These are phyloP conservation scores for Backusella psychrophila DNA, from an alignment of 192 early-diverging fungal species.

Conservation along the genomic window DNA sequence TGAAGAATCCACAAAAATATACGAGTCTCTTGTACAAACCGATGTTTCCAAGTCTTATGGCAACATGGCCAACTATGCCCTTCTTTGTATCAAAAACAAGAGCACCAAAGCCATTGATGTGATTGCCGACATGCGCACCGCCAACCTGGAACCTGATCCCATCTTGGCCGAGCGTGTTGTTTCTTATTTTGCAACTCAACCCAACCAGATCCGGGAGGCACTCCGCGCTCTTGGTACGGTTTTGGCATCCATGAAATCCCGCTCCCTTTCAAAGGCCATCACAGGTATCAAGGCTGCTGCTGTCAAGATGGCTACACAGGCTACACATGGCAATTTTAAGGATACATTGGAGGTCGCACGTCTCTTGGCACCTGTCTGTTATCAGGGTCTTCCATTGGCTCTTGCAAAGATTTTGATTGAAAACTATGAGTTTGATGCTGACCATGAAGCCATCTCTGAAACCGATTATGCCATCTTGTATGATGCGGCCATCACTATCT, in stretches of 20 bases:
- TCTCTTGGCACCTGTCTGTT: neutral
- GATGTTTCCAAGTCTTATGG: slow-evolving; percentile 35
- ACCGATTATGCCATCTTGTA: slow-evolving; percentile 13
- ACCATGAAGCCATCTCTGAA: neutral
- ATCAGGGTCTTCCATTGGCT: neutral
- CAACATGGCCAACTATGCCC: slow-evolving; percentile 33
- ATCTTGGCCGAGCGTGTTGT: slow-evolving; percentile 22
- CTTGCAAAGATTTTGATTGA: slow-evolving; percentile 3
- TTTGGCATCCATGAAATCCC: neutral
- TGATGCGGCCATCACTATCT: slow-evolving; percentile 10
- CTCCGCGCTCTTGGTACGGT: slow-evolving; percentile 15
- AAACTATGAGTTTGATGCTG: slow-evolving; percentile 7
- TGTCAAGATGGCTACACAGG: neutral
- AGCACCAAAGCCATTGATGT: slow-evolving; percentile 10
- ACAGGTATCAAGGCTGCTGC: slow-evolving; percentile 12
- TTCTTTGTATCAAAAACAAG: slow-evolving; percentile 18
- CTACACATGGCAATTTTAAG: neutral
- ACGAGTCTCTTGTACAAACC: slow-evolving; percentile 19
- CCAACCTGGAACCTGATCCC: slow-evolving; percentile 27
- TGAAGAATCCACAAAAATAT: slow-evolving; percentile 17
- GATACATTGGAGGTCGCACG: slow-evolving; percentile 4
- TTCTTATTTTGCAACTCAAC: neutral
- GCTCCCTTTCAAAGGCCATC: slow-evolving; percentile 16
- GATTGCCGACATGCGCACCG: slow-evolving; percentile 25
- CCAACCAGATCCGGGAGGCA: slow-evolving; percentile 5